Base-by-base conservation (phyloP, 23 red algal species). In the Gracilaria domingensis region DNA sequence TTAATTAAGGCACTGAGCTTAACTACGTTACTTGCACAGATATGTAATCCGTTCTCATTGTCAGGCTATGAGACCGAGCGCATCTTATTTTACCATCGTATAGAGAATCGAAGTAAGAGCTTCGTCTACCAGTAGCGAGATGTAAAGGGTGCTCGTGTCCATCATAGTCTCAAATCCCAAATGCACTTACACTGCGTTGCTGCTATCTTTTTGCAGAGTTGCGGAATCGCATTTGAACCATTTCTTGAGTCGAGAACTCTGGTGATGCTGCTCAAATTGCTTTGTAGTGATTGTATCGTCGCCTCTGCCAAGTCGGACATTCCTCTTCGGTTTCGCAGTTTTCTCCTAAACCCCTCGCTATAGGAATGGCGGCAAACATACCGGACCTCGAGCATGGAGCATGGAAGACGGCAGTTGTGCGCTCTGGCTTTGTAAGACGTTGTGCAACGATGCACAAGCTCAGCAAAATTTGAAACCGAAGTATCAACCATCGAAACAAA, bases 21-120 rank as follows among this genome's bases (percentile, higher is more conserved):
- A 77, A 77, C 72, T 77, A 77, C n/a, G 72, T 77, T 77, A 77
- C 72, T 77, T 77, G 72, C 72, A 77, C 72, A 77, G 38, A 77
- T 77, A 49, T 50, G 45, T 26, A 51, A 40, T 33, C 67, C 11
- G 45, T 51, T 77, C 4, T 77, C 72, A 33, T 77, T 77, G n/a
- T 77, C 21, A 23, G 14, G 72, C 9, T 77, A 20, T 77, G 38
- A 30, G 39, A 30, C 38, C 72, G 45, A 51, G 34, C 40, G 16
- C 45, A 49, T 40, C 28, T 51, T 25, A 40, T 77, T 48, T 77
- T 77, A 28, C 72, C 23, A 77, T 69, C 64, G 33, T 69, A 18
- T 32, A 64, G 12, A 64, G 59, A 64, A 5, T 30, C 30, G 2
- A 64, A 64, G 59, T 28, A 64, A 64, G 59, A 64, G 59, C 59